Evolutionary conservation across 768 basidiomycete genomes (phyloP).

Genomic region (Mrakia frigida): DNA sequence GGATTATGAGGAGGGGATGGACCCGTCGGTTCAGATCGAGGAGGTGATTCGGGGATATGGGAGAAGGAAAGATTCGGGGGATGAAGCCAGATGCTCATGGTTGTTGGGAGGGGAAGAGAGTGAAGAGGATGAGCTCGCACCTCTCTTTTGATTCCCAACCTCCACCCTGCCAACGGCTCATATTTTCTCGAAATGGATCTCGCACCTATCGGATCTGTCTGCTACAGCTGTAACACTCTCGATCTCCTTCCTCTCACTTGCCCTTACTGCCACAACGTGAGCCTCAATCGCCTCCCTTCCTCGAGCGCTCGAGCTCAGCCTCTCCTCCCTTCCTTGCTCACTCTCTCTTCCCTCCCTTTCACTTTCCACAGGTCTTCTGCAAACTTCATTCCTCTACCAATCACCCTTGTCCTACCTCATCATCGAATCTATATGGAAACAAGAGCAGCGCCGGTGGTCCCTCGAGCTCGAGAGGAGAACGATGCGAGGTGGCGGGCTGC

Average conservation of each 20-base stretch:
- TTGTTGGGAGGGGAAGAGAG: neutral
- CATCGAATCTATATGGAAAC: neutral
- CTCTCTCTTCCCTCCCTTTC: neutral
- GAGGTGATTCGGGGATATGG: no score
- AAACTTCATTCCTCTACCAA: neutral
- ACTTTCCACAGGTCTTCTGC: conserved; percentile 13
- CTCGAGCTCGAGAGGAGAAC: neutral
- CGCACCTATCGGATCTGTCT: conserved; percentile 17
- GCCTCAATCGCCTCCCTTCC: neutral
- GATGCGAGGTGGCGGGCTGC: conserved; percentile 12
- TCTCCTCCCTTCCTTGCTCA: neutral
- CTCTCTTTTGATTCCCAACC: neutral
- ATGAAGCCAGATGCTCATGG: neutral
- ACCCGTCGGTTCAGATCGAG: neutral
- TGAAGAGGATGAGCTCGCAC: neutral
- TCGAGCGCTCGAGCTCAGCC: neutral
- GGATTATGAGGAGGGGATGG: no score
- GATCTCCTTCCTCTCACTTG: conserved; percentile 13
- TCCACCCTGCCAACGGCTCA: neutral
- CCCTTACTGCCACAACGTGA: conserved; percentile 4
- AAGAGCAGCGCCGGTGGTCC: neutral
- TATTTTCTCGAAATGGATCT: neutral
- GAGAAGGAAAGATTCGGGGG: no score
- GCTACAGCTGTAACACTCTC: neutral
- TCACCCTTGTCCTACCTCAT: neutral